A percentile compares a stretch with the other conserved stretches of the same genome.
These are phyloP conservation scores for Scheffersomyces spartinae DNA, from an alignment of 805 yeast species.

Conservation along the genomic window DNA sequence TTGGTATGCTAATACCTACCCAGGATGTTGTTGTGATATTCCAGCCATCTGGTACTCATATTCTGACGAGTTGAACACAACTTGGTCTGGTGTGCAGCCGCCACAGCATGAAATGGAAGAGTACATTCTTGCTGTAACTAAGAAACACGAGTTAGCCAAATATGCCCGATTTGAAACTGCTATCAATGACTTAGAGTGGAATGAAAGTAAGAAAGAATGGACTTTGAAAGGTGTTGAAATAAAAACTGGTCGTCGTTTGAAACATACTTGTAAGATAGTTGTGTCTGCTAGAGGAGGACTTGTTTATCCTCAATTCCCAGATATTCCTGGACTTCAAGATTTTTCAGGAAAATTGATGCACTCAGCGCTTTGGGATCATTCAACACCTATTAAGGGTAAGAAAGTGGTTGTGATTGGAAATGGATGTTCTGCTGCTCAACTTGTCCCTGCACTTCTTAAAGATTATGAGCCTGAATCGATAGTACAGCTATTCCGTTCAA, in stretches of 20 bases:
- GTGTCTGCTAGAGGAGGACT: conserved; percentile 23
- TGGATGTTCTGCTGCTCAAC: conserved; percentile 32
- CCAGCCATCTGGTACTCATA: conserved; percentile 31
- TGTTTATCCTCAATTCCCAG: conserved; percentile 21
- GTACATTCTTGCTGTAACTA: conserved; percentile 21
- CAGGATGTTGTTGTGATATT: conserved; percentile 34
- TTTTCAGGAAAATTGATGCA: conserved; percentile 30
- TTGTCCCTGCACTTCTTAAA: conserved; percentile 24
- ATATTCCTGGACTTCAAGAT: conserved; percentile 19
- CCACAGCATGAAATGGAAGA: conserved; percentile 33
- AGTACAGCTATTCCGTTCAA: conserved; percentile 22
- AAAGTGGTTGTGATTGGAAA: conserved; percentile 28
- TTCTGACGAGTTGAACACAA: conserved; percentile 19
- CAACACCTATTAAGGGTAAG: conserved; percentile 19
- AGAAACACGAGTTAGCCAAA: conserved; percentile 13
- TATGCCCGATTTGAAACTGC: conserved; percentile 13
- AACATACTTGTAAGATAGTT: conserved; percentile 18
- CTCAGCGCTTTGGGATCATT: conserved; percentile 27
- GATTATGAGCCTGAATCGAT: conserved; percentile 14
- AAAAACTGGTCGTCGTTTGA: conserved; percentile 16
- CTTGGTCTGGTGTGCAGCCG: conserved; percentile 28
- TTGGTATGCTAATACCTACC: conserved; percentile 35
- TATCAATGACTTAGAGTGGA: conserved; percentile 10
- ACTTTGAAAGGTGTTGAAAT: conserved; percentile 13
- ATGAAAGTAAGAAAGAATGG: conserved; percentile 18